phyloP scores from a whole-genome alignment of 2,329 filamentous ascomycete species.

The Calonectria leucothoes region DNA sequence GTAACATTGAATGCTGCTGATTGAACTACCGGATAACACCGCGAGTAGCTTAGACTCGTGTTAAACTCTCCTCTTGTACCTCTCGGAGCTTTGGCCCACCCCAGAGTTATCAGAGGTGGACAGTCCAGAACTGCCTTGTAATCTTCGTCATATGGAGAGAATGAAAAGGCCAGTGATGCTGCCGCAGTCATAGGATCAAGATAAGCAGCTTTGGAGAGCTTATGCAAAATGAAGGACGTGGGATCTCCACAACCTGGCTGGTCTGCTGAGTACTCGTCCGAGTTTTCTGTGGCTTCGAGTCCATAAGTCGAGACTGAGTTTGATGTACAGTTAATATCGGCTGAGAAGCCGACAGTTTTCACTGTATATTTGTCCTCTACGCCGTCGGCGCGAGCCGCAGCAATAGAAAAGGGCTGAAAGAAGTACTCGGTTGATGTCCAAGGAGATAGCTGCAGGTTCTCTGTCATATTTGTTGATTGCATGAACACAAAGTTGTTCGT shows the following conservation, averaged over 20 bases:
- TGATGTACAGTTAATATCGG: neutral
- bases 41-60: neutral
- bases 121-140: too few species aligned
- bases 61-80: neutral
- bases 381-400: neutral
- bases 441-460: neutral
- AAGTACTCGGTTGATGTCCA: neutral
- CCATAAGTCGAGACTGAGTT: neutral
- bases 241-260: too few species aligned
- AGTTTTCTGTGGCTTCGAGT: neutral
- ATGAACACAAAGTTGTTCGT: too few species aligned
- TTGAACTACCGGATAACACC: neutral
- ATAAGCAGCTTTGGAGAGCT: too few species aligned
- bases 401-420: neutral
- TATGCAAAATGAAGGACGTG: too few species aligned
- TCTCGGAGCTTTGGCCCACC: neutral
- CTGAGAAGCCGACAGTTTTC: neutral
- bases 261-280: too few species aligned
- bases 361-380: neutral
- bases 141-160: too few species aligned
- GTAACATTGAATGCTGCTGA: slow-evolving; percentile 7
- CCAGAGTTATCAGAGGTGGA: too few species aligned
- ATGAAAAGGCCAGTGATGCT: too few species aligned
- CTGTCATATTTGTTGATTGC: too few species aligned
- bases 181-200: too few species aligned